Percentiles rank a stretch among this genome's conserved stretches.
Evolutionary conservation across 495 filamentous ascomycete genomes (phyloP).

Genomic region (Aspergillus conjunctus): DNA sequence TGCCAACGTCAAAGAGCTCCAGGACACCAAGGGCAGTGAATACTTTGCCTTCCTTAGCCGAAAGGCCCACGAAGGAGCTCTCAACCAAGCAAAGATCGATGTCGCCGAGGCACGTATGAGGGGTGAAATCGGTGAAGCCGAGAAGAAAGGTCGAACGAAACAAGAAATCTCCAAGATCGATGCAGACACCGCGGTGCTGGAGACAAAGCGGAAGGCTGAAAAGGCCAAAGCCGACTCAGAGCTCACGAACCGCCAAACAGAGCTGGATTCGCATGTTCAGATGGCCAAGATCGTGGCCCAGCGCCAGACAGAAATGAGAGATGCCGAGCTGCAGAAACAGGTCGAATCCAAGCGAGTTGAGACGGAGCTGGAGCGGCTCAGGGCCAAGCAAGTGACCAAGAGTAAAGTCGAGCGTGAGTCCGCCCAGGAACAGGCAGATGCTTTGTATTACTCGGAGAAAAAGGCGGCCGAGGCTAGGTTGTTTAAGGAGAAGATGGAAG

Average conservation of each 20-base stretch:
- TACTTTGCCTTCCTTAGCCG: constrained; percentile 78
- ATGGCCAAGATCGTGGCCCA: constrained; percentile 70
- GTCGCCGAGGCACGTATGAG: constrained; percentile 77
- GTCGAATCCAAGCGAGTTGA: constrained; percentile 74
- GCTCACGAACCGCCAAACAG: constrained; percentile 67
- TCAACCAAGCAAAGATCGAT: constrained; percentile 76
- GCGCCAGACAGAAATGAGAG: constrained; percentile 68
- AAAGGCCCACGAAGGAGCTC: constrained; percentile 82
- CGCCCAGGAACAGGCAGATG: constrained; percentile 73
- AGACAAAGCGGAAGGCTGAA: constrained; percentile 80
- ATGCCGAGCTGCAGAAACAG: constrained; percentile 74
- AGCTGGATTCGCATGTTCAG: constrained; percentile 68
- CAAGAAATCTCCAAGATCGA: constrained; percentile 82
- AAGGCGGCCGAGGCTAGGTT: constrained; percentile 59
- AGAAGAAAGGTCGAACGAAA: constrained; percentile 74
- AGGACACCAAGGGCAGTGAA: constrained; percentile 72
- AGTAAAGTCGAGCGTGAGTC: constrained; percentile 72
- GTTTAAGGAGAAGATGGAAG: constrained; percentile 57
- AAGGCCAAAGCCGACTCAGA: constrained; percentile 75
- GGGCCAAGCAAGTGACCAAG: constrained; percentile 75
- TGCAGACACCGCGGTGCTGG: constrained; percentile 76
- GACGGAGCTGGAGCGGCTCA: constrained; percentile 75
- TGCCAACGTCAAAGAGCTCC: constrained; percentile 80
- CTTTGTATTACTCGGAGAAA: constrained; percentile 47
- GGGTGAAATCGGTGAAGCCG: constrained; percentile 78